Percentiles rank a stretch among this genome's conserved stretches.
Evolutionary conservation across 2,329 filamentous ascomycete species (phyloP).

Genomic region (Talaromyces sp.): DNA sequence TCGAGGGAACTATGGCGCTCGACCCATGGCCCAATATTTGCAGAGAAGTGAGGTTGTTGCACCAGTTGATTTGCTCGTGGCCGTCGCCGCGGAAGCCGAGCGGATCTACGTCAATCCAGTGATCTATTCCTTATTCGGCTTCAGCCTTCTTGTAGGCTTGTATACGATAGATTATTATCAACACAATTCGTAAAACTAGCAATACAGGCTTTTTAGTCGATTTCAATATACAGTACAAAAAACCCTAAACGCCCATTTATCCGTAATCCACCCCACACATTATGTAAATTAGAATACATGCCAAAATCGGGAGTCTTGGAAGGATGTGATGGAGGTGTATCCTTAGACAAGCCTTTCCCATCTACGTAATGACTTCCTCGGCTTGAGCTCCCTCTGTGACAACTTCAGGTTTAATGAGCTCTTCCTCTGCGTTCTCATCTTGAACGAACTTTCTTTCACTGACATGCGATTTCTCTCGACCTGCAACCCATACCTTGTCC

Average conservation of each 20-base stretch:
- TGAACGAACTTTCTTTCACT: constrained; percentile 81
- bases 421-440: constrained; percentile 61
- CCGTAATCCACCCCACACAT: constrained; percentile 6
- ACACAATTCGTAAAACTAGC: background rate
- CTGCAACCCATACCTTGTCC: constrained; percentile 87
- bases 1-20: background rate
- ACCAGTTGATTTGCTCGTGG: background rate
- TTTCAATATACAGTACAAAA: constrained; percentile 1
- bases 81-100: background rate
- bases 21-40: background rate
- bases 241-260: constrained; percentile 2
- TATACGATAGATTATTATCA: too few relatives aligned
- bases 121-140: background rate
- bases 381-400: constrained; percentile 23
- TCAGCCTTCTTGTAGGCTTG: background rate
- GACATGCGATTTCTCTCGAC: constrained; percentile 60
- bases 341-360: background rate
- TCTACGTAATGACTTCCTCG: constrained; percentile 30
- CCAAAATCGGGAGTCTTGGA: background rate
- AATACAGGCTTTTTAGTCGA: background rate
- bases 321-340: background rate
- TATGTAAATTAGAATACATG: constrained; percentile 11
- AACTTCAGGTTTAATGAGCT: constrained; percentile 63
- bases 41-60: background rate
- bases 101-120: background rate